A percentile compares a stretch with the other conserved stretches of the same genome.
Evolutionary conservation across 1,284 basidiomycete species (phyloP).

Genomic region (Leccinum cinnamomeum): DNA sequence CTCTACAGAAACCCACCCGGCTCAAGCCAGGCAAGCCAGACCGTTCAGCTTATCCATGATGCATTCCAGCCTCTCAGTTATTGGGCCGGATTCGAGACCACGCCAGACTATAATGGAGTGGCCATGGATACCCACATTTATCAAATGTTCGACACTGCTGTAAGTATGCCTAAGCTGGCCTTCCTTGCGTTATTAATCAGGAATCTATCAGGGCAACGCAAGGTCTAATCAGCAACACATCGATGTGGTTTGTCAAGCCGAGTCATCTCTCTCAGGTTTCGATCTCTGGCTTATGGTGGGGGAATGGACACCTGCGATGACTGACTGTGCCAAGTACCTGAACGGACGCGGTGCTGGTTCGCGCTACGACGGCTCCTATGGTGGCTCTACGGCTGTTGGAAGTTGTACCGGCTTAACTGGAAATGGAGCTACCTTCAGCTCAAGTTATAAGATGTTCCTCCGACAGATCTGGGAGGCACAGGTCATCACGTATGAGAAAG

Average conservation of each 20-base stretch:
- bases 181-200: not conserved
- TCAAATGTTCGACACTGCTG: conserved; percentile 72
- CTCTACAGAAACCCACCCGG: conserved; percentile 57
- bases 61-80: conserved; percentile 79
- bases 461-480: conserved; percentile 87
- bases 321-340: conserved; percentile 83
- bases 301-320: conserved; percentile 83
- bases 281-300: conserved; percentile 79
- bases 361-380: conserved; percentile 76
- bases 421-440: conserved; percentile 66
- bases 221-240: conserved; percentile 65
- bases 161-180: conserved; percentile 32
- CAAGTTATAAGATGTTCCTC: conserved; percentile 81
- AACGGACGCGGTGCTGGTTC: conserved; percentile 71
- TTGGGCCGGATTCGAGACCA: conserved; percentile 71
- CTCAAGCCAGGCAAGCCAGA: conserved; percentile 56
- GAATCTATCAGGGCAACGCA: conserved; percentile 46
- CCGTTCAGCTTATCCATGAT: conserved; percentile 77
- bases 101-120: conserved; percentile 62
- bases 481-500: conserved; percentile 61
- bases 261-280: conserved; percentile 48
- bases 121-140: conserved; percentile 84
- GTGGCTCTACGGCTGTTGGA: conserved; percentile 67
- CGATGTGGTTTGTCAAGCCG: conserved; percentile 56
- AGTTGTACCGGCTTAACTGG: conserved; percentile 77